These are phyloP conservation scores for Geotrichum citri-aurantii DNA, from an alignment of 1,139 yeast species.

Conservation along the genomic window DNA sequence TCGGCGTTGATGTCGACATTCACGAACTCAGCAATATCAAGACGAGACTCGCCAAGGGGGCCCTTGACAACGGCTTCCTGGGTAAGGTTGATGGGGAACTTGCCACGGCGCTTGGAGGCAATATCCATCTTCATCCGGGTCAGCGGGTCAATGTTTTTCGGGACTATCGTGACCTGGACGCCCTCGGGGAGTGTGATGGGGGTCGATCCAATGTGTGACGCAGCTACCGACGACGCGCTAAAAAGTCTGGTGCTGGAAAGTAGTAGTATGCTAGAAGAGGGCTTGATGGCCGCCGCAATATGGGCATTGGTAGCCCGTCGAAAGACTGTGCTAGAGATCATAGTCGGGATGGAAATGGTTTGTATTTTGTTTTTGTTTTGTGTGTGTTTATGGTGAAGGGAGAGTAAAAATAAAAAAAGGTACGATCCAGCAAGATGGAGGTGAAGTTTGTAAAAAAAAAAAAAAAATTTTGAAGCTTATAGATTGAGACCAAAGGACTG, in stretches of 20 bases:
- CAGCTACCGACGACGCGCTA: slow-evolving; percentile 3
- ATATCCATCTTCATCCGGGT: slow-evolving; percentile 32
- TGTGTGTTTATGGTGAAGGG: not conserved
- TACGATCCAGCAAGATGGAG: not conserved
- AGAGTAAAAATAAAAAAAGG: too few relatives aligned
- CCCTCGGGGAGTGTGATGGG: slow-evolving; percentile 55
- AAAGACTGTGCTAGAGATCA: not conserved
- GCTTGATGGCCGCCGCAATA: not conserved
- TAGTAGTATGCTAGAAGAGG: not conserved
- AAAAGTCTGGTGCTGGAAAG: slow-evolving; percentile 2
- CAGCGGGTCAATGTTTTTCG: slow-evolving; percentile 46
- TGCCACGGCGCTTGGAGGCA: slow-evolving; percentile 50
- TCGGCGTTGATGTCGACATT: slow-evolving; percentile 33
- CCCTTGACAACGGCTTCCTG: slow-evolving; percentile 66
- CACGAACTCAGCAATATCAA: slow-evolving; percentile 72
- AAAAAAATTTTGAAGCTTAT: too few relatives aligned
- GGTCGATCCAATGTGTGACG: slow-evolving; percentile 55
- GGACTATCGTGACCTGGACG: slow-evolving; percentile 39
- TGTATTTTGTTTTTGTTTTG: too few relatives aligned
- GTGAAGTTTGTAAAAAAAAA: too few relatives aligned
- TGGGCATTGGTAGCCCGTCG: slow-evolving; percentile 1
- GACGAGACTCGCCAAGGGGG: slow-evolving; percentile 64
- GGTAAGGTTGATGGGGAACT: slow-evolving; percentile 47
- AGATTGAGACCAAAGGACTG: not conserved
- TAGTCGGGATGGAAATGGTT: not conserved